Percentiles rank a stretch among this genome's conserved stretches.
Evolutionary conservation across 2,329 filamentous ascomycete species (phyloP).

Genomic region (Fusarium sublunatum): DNA sequence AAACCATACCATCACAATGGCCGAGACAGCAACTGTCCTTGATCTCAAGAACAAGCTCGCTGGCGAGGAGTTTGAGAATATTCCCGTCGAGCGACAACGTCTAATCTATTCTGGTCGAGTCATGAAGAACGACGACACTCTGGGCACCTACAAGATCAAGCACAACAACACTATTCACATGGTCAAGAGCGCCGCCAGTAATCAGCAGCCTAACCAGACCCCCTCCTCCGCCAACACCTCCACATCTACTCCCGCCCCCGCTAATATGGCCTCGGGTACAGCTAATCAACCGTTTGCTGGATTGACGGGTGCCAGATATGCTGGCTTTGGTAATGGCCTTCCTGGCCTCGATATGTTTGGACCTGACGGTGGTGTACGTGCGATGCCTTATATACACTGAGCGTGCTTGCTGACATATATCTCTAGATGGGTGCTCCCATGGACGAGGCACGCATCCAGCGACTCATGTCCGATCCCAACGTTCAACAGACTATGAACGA

Average conservation of each 20-base stretch:
- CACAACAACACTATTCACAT: constrained; percentile 94
- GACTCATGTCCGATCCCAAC: constrained; percentile 89
- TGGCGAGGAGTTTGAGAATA: constrained; percentile 82
- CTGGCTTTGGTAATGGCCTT: constrained; percentile 84
- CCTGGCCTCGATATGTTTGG: constrained; percentile 91
- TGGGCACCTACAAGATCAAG: constrained; percentile 93
- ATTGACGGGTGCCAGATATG: constrained; percentile 91
- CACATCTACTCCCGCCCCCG: constrained; percentile 62
- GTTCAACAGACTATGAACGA: constrained; percentile 91
- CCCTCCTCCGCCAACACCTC: constrained; percentile 53
- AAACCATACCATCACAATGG: constrained; percentile 84
- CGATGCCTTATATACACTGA: neutral
- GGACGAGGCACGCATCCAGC: constrained; percentile 81
- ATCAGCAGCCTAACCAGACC: constrained; percentile 58
- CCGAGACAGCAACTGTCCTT: constrained; percentile 78
- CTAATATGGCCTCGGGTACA: constrained; percentile 84
- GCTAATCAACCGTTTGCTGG: constrained; percentile 91
- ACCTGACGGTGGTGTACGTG: constrained; percentile 89
- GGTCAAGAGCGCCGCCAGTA: constrained; percentile 95
- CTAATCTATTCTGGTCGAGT: constrained; percentile 98
- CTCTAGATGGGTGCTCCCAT: constrained; percentile 88
- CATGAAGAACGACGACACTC: constrained; percentile 90
- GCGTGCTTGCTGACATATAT: constrained; percentile 19
- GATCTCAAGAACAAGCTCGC: constrained; percentile 93
- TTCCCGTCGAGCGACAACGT: constrained; percentile 88